A percentile compares a stretch with the other conserved stretches of the same genome.
These are phyloP conservation scores for Uncinocarpus reesii DNA, from an alignment of 2,329 filamentous ascomycete species.

Conservation along the genomic window DNA sequence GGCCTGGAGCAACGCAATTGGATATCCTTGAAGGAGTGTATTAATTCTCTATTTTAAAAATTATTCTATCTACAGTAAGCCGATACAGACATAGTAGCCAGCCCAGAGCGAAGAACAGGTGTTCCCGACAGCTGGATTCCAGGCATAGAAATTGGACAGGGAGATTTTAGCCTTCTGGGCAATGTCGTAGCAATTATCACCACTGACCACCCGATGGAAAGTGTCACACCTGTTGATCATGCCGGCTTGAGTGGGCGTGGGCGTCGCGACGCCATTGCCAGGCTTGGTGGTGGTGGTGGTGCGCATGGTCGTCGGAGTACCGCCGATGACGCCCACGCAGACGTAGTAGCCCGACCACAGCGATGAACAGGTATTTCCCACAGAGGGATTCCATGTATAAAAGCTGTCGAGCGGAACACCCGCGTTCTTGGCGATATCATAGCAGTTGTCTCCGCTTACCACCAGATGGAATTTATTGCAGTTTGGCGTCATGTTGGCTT, in stretches of 20 bases:
- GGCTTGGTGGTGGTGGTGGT: neutral
- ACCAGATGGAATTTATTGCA: conserved; percentile 23
- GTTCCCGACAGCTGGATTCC: conserved; percentile 7
- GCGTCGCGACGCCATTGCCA: neutral
- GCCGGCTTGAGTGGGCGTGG: conserved; percentile 16
- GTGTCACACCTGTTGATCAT: conserved; percentile 20
- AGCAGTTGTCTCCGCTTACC: conserved; percentile 19
- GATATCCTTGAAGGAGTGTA: no score
- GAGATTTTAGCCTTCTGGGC: conserved; percentile 17
- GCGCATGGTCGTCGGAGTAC: conserved; percentile 1
- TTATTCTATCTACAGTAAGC: no score
- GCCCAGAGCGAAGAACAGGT: conserved; percentile 10
- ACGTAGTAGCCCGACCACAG: neutral
- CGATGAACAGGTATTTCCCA: neutral
- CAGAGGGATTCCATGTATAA: conserved; percentile 4
- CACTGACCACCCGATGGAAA: conserved; percentile 20
- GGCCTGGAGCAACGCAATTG: no score
- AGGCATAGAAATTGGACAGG: conserved; percentile 10
- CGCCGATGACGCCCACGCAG: neutral
- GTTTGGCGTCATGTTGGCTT: conserved; percentile 18
- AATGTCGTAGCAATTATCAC: conserved; percentile 21
- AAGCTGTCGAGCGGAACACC: neutral
- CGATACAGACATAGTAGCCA: conserved; percentile 12
- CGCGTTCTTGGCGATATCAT: conserved; percentile 16
- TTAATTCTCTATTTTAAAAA: no score